Base-by-base conservation (phyloP, 1,284 basidiomycete genomes). In the Cystobasidium sp. region DNA sequence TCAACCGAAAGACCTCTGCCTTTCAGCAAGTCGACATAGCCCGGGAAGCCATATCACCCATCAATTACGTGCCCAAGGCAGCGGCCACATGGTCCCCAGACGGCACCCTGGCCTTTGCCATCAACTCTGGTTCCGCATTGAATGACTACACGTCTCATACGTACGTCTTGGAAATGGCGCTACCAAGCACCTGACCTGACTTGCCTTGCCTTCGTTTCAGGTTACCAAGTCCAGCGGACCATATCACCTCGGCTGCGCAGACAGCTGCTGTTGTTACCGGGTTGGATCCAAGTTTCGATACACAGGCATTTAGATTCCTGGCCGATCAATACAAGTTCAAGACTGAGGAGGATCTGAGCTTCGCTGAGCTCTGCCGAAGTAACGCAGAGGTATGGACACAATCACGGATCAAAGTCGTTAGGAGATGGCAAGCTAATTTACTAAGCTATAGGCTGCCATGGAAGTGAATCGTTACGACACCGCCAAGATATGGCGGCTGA, bases 11-110 rank as follows among this genome's bases (percentile, higher is more conserved):
- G 41, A 65, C 62, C 5, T 55, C 70, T 3, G 58, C 70, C 44
- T 73, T 73, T 31, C 56, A 66, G 43, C 70, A 73, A 52, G 53
- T 73, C 12, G 70, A 73, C 43, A 73, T 58, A 31, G 37, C 55
- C 0, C 47, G 43, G 52, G 70, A 73, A 59, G 70, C 70, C n/a
- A 37, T 37, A 9, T 20, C 24, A 22, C 70, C 70, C 6, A 56
- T 73, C 14, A 31, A 47, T 2, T 65, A 65, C 39, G 61, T 65
- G 16, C 70, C 70, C 37, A 73, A 56, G 31, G 70, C 59, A 14
- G 63, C 70, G 16, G 22, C 55, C 18, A 51, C 70, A 1, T 73
- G 70, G 70, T 47, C 52, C 7, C 47, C 63, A 4, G 70, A 73
- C 8, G 70, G 70, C 8, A 55, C 51, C 14, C 39, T 73, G 16